Conservation (phyloP, 176 grass and related monocot genomes). For the Microstegium vimineum region DNA sequence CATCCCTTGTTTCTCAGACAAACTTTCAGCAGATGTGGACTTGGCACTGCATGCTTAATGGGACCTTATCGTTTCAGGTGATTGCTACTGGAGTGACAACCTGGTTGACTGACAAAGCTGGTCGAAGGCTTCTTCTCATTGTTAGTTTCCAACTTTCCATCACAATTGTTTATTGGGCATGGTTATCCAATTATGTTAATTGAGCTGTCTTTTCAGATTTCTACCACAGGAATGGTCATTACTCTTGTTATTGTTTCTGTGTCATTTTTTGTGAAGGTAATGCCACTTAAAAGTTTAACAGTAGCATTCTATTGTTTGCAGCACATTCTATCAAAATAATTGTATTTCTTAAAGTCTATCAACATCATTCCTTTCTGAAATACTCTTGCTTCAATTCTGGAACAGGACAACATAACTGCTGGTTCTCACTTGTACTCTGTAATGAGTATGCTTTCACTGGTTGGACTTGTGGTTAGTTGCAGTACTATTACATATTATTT, state of each 20-base stretch:
- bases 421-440: constrained; percentile 64
- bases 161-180: neutral
- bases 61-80: constrained; percentile 47
- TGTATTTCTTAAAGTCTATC: neutral
- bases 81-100: constrained; percentile 88
- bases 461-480: constrained; percentile 89
- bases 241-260: constrained; percentile 77
- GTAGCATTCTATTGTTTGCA: neutral
- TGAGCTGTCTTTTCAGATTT: constrained; percentile 52
- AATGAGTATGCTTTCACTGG: constrained; percentile 83
- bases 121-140: constrained; percentile 93
- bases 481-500: neutral
- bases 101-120: constrained; percentile 95
- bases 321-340: neutral
- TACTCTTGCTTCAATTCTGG: constrained; percentile 18
- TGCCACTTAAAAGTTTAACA: neutral
- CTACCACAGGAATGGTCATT: constrained; percentile 61
- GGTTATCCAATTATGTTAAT: constrained; percentile 14
- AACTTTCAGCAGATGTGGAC: constrained; percentile 8
- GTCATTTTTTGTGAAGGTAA: constrained; percentile 93
- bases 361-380: constrained; percentile 15
- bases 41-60: constrained; percentile 10
- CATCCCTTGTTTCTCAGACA: neutral
- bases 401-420: constrained; percentile 55
- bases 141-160: constrained; percentile 52